Base-by-base conservation (phyloP, 805 yeast species). In the Pichia scutulata region DNA sequence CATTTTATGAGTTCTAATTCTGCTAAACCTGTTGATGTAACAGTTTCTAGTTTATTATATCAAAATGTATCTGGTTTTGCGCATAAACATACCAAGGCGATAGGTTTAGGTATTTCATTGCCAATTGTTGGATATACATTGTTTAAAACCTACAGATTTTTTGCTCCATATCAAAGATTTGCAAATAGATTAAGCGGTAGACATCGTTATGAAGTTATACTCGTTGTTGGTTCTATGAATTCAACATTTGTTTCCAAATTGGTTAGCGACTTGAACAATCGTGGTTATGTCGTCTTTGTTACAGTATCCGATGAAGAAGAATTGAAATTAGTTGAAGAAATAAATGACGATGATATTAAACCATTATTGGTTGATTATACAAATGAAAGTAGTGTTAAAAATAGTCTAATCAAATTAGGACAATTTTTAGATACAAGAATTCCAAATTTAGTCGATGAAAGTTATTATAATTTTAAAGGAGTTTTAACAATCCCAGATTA, bases 251-350 rank as follows among this genome's bases (percentile, higher is more conserved):
- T 88, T 1, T 73, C 86, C 51, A 72, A 82, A 47, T 68, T 88
- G 28, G 86, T 89, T 1, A 73, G 77, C 50, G 96, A 88, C 62
- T 73, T 88, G 55, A 89, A 86, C 55, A 75, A 76, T 43, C 71
- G 95, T 48, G 95, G 96, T 1, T 87, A 85, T 61, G 83, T 89
- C 30, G 89, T 89, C 3, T 88, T 84, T 62, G 73, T 88, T 55
- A 82, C 95, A 0, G 78, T 82, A n/a, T 63, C 77, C n/a, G 78
- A 75, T 52, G 87, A 81, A 26, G 74, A 72, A 54, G 88, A 83
- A 53, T 62, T 71, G 42, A 70, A 67, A 55, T 74, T 75, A 48
- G 70, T 81, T 44, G 77, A 75, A 53, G 76, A 70, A 53, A 86
- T 85, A 51, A 75, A 82, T 43, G 79, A 84, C 16, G 76, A 78